These are phyloP conservation scores for Rhizomucor miehei DNA, from an alignment of 371 early-diverging fungal species.

Conservation along the genomic window DNA sequence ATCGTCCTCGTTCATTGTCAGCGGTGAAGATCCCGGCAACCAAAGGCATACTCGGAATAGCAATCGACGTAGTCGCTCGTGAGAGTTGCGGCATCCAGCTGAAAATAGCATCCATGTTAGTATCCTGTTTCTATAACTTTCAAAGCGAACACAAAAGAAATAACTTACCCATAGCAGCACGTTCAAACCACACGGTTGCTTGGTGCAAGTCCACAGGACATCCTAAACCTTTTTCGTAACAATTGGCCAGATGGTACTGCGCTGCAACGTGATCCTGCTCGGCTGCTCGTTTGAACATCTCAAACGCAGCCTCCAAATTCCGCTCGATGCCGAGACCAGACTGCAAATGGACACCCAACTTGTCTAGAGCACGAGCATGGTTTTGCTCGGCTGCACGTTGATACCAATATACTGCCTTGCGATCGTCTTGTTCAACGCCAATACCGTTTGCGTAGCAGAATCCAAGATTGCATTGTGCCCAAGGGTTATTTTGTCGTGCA, in stretches of 20 bases:
- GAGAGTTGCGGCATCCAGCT: slow-evolving; percentile 54
- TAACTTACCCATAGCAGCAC: slow-evolving; percentile 56
- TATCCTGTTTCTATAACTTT: background rate
- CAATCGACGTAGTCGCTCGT: slow-evolving; percentile 51
- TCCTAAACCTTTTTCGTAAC: slow-evolving; percentile 68
- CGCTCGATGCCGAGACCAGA: slow-evolving; percentile 65
- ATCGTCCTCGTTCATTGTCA: slow-evolving; percentile 26
- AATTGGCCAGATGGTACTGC: slow-evolving; percentile 62
- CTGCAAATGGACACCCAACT: slow-evolving; percentile 75
- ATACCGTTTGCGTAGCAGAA: slow-evolving; percentile 80
- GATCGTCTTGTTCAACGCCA: slow-evolving; percentile 55
- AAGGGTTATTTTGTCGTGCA: slow-evolving; percentile 73
- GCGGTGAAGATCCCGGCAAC: slow-evolving; percentile 17
- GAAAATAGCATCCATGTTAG: background rate
- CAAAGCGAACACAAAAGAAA: background rate
- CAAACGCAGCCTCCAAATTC: slow-evolving; percentile 54
- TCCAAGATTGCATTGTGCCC: slow-evolving; percentile 84
- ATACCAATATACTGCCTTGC: slow-evolving; percentile 70
- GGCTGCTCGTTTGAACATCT: slow-evolving; percentile 58
- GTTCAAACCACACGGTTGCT: slow-evolving; percentile 67
- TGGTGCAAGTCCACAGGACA: slow-evolving; percentile 53
- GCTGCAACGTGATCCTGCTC: slow-evolving; percentile 62
- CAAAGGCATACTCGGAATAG: slow-evolving; percentile 44
- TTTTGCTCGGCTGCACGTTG: slow-evolving; percentile 59
- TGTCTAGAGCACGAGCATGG: slow-evolving; percentile 75